Conservation (phyloP, 116 monocot species). For the Posidonia oceanica region DNA sequence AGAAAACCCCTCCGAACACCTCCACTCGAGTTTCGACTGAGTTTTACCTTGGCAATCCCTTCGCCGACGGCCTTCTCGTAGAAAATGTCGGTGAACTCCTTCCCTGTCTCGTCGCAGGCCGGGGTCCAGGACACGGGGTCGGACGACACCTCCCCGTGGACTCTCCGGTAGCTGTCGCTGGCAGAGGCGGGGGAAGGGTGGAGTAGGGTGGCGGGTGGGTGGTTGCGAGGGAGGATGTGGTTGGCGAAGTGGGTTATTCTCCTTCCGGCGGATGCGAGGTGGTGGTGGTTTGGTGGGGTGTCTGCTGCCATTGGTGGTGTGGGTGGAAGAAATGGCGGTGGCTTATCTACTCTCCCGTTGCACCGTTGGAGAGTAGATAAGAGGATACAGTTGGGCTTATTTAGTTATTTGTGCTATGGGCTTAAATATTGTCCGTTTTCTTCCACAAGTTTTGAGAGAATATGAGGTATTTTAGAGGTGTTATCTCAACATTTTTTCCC, state of each 20-base stretch:
- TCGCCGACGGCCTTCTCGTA: slow-evolving; percentile 88
- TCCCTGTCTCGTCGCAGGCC: slow-evolving; percentile 34
- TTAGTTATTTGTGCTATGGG: no score
- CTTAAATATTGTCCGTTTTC: no score
- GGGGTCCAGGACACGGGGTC: slow-evolving; percentile 28
- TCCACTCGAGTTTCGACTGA: not conserved
- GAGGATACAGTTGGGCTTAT: no score
- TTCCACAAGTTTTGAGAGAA: no score
- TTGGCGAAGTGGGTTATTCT: slow-evolving; percentile 11
- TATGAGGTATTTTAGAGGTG: no score
- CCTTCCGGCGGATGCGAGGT: slow-evolving; percentile 1
- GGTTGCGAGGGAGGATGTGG: slow-evolving; percentile 1
- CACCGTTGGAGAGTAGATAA: no score
- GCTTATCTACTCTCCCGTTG: no score
- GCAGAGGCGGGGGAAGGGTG: slow-evolving; percentile 15
- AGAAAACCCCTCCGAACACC: not conserved
- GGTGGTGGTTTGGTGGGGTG: no score
- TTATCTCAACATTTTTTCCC: no score
- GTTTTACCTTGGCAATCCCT: slow-evolving; percentile 73
- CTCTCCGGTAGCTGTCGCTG: slow-evolving; percentile 44
- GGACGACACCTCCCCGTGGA: slow-evolving; percentile 61
- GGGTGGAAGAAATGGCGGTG: no score
- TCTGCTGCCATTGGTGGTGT: no score
- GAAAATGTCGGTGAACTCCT: slow-evolving; percentile 58
- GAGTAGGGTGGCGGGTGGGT: not conserved